phyloP scores from a whole-genome alignment of 2,329 filamentous ascomycete species.

The Neonectria faginata region DNA sequence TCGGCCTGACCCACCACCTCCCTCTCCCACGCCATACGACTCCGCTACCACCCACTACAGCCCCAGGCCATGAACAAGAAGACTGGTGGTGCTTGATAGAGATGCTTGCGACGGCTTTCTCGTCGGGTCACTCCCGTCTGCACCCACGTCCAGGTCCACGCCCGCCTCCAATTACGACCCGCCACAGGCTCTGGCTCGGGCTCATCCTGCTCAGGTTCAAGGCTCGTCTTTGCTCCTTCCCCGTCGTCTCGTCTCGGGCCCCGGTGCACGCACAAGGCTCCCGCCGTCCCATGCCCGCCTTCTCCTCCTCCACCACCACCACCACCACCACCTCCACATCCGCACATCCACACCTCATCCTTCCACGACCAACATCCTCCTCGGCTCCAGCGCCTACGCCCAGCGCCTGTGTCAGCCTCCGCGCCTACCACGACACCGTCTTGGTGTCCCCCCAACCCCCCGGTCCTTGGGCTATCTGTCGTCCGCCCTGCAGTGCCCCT shows the following conservation, averaged over 20 bases:
- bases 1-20: slow-evolving; percentile 35
- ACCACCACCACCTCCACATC: slow-evolving; percentile 26
- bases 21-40: slow-evolving; percentile 43
- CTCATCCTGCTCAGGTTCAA: slow-evolving; percentile 25
- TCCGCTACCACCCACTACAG: slow-evolving; percentile 41
- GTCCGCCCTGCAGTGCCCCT: slow-evolving; percentile 34
- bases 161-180: slow-evolving; percentile 39
- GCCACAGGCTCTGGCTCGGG: slow-evolving; percentile 33
- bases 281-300: slow-evolving; percentile 29
- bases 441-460: slow-evolving; percentile 22
- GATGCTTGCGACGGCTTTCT: slow-evolving; percentile 42
- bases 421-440: slow-evolving; percentile 6
- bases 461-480: slow-evolving; percentile 40
- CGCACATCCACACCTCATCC: slow-evolving; percentile 30
- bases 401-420: slow-evolving; percentile 15
- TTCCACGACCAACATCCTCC: slow-evolving; percentile 9
- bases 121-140: slow-evolving; percentile 23
- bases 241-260: slow-evolving; percentile 21
- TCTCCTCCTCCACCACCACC: slow-evolving; percentile 36
- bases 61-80: slow-evolving; percentile 43
- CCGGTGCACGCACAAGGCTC: slow-evolving; percentile 27
- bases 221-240: slow-evolving; percentile 37
- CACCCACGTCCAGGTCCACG: slow-evolving; percentile 3
- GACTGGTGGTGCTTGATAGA: slow-evolving; percentile 21
- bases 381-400: slow-evolving; percentile 15